Evolutionary conservation across 305 asterid genomes (phyloP), one percentile per base, ranked within the genome.

Genomic region (Fraxinus nigra): DNA sequence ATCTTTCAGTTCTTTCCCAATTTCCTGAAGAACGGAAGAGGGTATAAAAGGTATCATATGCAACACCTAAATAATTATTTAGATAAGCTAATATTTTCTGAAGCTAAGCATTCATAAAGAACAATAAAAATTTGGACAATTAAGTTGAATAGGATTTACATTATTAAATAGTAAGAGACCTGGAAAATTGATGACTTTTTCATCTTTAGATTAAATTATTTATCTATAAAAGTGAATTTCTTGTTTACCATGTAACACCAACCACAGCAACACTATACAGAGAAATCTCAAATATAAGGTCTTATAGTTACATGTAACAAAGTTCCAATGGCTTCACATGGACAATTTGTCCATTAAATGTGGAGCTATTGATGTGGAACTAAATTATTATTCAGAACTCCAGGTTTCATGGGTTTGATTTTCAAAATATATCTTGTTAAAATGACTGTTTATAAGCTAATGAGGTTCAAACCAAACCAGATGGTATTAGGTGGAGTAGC

Each of bases 301-400:
- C 43, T 30, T 22, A 33, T 13, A 70, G 75, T 32, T 32, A 33
- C 76, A 70, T 70, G 40, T 65, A 65, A 65, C 35, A 26, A 65
- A 26, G 73, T 26, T 65, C 9, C 34, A 11, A 70, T 1, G 26
- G 13, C 76, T 33, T 70, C 18, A 70, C 24, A 16, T 30, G 76
- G 4, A 16, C 76, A 56, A 78, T 11, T 30, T 32, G 76, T 32
- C 72, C 79, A 83, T 73, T 34, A 78, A 20, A 83, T 37, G 46
- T 74, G 75, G 26, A 82, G 48, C 28, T 37, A 37, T 54, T 77
- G 78, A 72, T 70, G 63, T 63, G 63, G 65, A 83, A 34, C 79
- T 20, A 63, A 59, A 38, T 18, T 46, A 10, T 78, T 26, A n/a
- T 67, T 69, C 56, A 46, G 7, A 67, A 61, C 10, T 26, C 30